Conservation (phyloP, 2,329 filamentous ascomycete species). For the Colletotrichum godetiae region DNA sequence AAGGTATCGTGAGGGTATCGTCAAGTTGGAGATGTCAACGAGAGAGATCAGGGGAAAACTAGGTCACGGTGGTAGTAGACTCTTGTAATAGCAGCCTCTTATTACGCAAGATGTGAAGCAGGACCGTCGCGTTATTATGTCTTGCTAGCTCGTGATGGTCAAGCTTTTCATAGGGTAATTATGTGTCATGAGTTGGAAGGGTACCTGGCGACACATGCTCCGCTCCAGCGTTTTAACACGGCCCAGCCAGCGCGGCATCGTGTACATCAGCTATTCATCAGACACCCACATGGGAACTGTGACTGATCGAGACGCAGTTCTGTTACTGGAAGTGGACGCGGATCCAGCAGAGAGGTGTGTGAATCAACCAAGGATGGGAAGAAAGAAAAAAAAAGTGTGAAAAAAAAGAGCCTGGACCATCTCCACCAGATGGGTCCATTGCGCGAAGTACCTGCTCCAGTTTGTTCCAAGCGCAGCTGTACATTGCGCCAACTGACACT, state of each 20-base stretch:
- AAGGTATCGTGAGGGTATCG: neutral
- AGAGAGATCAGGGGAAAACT: neutral
- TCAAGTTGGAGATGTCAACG: slow-evolving; percentile 1
- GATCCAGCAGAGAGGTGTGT: slow-evolving; percentile 6
- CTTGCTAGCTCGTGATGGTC: slow-evolving; percentile 41
- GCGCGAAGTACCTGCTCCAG: neutral
- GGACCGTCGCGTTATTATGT: slow-evolving; percentile 35
- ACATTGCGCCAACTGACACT: slow-evolving; percentile 10
- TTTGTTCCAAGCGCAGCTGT: neutral
- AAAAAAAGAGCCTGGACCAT: slow-evolving; percentile 17
- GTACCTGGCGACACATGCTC: slow-evolving; percentile 31
- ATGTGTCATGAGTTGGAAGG: slow-evolving; percentile 46
- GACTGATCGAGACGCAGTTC: neutral
- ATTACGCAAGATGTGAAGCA: neutral
- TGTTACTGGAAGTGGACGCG: neutral
- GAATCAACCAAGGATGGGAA: neutral
- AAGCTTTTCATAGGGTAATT: slow-evolving; percentile 49
- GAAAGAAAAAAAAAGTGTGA: neutral
- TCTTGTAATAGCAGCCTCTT: slow-evolving; percentile 7
- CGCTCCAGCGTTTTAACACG: slow-evolving; percentile 30
- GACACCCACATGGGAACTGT: neutral
- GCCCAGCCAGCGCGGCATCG: slow-evolving; percentile 3
- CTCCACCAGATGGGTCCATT: slow-evolving; percentile 16
- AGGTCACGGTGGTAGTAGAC: neutral
- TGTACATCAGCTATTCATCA: neutral